These are phyloP conservation scores for Argentina anserina DNA, from an alignment of 306 rosid genomes.

Conservation along the genomic window DNA sequence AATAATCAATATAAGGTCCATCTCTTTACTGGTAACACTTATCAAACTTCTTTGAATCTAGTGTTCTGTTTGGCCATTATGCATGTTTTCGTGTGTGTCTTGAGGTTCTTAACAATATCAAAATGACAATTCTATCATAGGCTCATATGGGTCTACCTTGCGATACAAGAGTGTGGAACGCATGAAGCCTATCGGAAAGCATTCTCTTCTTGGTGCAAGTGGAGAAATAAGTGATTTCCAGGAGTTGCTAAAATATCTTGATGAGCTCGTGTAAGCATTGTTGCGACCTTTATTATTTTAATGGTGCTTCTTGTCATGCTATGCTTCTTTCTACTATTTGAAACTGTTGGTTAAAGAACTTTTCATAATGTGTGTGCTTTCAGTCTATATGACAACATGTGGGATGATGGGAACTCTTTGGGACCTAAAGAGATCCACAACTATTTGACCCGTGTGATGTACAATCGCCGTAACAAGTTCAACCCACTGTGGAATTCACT, in stretches of 20 bases:
- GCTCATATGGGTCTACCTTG: conserved; percentile 93
- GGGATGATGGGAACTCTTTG: conserved; percentile 70
- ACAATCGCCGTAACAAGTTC: conserved; percentile 62
- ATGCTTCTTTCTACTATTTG: neutral
- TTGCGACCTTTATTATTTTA: neutral
- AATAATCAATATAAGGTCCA: neutral
- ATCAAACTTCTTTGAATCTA: neutral
- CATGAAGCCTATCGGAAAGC: conserved; percentile 79
- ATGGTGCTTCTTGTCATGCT: neutral
- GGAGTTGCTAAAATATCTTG: conserved; percentile 69
- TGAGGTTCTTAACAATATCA: neutral
- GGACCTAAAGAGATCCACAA: conserved; percentile 65
- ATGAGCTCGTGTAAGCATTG: conserved; percentile 72
- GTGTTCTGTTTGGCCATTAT: neutral
- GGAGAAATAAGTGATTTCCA: conserved; percentile 98
- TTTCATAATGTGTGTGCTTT: conserved; percentile 21
- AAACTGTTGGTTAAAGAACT: neutral
- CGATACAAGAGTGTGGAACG: conserved; percentile 90
- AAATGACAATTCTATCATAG: conserved; percentile 35
- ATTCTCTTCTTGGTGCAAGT: conserved; percentile 87
- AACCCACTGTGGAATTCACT: conserved; percentile 61
- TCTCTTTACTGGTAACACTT: neutral
- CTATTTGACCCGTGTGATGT: conserved; percentile 60
- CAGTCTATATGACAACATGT: conserved; percentile 82
- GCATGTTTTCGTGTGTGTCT: neutral